phyloP scores from a whole-genome alignment of 225 moss, liverwort and hornwort genomes.

The Pseudisothecium myosuroides region DNA sequence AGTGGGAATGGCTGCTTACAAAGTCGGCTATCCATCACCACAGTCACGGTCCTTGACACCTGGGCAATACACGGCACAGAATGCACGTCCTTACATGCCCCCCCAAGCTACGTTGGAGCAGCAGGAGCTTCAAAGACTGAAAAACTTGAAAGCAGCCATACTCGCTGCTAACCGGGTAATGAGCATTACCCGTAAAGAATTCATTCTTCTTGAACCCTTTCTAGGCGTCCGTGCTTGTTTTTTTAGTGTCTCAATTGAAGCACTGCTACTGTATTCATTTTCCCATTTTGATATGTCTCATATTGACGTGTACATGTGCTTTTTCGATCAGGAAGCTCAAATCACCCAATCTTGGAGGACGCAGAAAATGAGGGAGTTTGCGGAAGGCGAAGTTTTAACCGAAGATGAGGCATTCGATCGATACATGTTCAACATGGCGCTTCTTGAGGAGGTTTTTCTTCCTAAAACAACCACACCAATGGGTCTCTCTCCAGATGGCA shows the following conservation, averaged over 20 bases:
- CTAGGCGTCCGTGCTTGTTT: background rate
- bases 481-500: conserved; percentile 48
- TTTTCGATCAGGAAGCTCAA: conserved; percentile 59
- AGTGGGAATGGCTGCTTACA: conserved; percentile 22
- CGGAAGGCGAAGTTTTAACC: conserved; percentile 37
- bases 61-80: conserved; percentile 39
- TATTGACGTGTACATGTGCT: background rate
- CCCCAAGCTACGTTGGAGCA: conserved; percentile 47
- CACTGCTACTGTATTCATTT: background rate
- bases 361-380: conserved; percentile 63
- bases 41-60: conserved; percentile 25
- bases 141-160: conserved; percentile 52
- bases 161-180: conserved; percentile 42
- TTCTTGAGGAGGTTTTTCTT: conserved; percentile 80
- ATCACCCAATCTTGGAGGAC: conserved; percentile 72
- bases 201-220: background rate
- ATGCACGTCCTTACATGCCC: conserved; percentile 38
- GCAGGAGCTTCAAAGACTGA: conserved; percentile 79
- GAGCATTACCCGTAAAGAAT: background rate
- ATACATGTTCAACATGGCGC: conserved; percentile 58
- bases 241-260: background rate
- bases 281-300: background rate
- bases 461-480: conserved; percentile 32
- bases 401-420: conserved; percentile 96
- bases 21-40: conserved; percentile 17